Conservation (phyloP, 352 stramenopile species). For the Saprolegnia diclina region DNA sequence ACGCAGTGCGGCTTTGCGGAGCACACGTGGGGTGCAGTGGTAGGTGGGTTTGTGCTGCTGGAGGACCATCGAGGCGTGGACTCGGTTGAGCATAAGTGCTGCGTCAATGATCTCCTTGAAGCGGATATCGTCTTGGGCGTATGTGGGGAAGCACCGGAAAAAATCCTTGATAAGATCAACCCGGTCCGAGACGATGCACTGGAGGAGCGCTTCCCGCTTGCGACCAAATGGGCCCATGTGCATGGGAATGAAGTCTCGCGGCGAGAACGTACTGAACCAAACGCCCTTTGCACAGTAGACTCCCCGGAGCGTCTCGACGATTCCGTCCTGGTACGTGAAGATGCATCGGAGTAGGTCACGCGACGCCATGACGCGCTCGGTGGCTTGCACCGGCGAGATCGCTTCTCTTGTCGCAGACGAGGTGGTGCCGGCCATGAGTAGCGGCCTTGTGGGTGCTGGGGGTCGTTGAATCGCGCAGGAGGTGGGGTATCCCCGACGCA, state of each 20-base stretch:
- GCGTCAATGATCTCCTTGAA: slow-evolving; percentile 11
- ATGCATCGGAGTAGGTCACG: neutral
- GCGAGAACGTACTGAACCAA: slow-evolving; percentile 1
- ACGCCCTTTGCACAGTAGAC: neutral
- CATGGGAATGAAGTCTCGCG: neutral
- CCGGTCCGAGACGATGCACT: neutral
- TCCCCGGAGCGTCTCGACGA: neutral
- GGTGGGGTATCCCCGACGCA: no score
- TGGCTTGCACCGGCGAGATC: no score
- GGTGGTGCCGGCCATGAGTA: neutral
- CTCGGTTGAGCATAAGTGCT: neutral
- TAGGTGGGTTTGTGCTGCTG: neutral
- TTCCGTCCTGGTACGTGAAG: neutral
- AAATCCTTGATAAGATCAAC: neutral
- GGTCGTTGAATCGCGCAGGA: no score
- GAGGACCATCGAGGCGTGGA: neutral
- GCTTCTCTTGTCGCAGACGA: no score
- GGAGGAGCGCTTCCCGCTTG: neutral
- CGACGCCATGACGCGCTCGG: neutral
- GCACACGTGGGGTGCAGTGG: neutral
- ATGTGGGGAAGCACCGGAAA: slow-evolving; percentile 1
- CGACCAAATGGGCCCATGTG: slow-evolving; percentile 1
- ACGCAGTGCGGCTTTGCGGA: neutral
- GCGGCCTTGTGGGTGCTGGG: no score
- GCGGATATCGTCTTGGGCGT: neutral